phyloP scores from a whole-genome alignment of 2,329 filamentous ascomycete species.

The Penicillium corylophilum region DNA sequence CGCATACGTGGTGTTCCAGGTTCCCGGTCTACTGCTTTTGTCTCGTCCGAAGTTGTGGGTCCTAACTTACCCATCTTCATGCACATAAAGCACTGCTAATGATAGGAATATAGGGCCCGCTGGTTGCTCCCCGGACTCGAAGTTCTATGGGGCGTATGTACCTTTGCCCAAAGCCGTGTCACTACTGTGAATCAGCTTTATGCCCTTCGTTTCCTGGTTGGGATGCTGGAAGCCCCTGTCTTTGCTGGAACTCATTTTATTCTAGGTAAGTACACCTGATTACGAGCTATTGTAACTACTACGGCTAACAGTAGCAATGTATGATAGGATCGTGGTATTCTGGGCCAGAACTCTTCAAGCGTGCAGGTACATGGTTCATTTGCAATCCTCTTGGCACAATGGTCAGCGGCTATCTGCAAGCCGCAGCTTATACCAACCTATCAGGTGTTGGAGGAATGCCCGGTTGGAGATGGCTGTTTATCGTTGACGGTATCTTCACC shows the following conservation, averaged over 20 bases:
- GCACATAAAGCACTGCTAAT: neutral
- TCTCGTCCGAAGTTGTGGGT: conserved; percentile 29
- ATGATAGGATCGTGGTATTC: conserved; percentile 42
- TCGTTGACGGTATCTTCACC: conserved; percentile 58
- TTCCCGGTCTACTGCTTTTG: conserved; percentile 30
- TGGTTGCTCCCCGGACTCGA: conserved; percentile 33
- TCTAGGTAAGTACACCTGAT: conserved; percentile 18
- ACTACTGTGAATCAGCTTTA: conserved; percentile 36
- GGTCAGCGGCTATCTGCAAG: conserved; percentile 59
- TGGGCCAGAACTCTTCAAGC: conserved; percentile 51
- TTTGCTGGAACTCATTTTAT: conserved; percentile 37
- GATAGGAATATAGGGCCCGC: conserved; percentile 17
- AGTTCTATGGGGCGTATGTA: conserved; percentile 36
- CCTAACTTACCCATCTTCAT: neutral
- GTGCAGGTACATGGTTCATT: conserved; percentile 56
- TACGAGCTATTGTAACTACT: neutral
- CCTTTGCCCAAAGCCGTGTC: conserved; percentile 34
- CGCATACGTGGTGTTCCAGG: conserved; percentile 33
- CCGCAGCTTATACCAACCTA: conserved; percentile 54
- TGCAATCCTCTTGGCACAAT: conserved; percentile 55
- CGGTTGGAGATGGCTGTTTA: conserved; percentile 58
- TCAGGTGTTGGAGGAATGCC: conserved; percentile 51
- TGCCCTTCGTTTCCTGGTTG: conserved; percentile 34
- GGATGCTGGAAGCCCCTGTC: conserved; percentile 34
- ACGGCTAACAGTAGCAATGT: neutral